phyloP scores from a whole-genome alignment of 2,329 filamentous ascomycete genomes.

The Thielaviopsis euricoi region DNA sequence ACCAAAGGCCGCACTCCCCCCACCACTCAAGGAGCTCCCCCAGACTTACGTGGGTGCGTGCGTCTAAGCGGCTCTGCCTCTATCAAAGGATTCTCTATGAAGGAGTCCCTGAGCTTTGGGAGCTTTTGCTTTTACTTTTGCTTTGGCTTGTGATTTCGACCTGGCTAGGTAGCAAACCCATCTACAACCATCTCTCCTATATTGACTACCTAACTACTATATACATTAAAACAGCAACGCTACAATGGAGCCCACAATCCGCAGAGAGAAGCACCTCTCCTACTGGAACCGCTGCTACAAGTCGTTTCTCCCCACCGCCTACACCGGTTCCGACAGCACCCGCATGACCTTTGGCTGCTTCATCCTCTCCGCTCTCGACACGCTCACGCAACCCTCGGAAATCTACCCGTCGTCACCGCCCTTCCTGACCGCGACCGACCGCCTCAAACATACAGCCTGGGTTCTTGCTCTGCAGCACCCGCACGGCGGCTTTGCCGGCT shows the following conservation, averaged over 20 bases:
- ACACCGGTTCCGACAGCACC: constrained; percentile 78
- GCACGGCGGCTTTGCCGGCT: constrained; percentile 75
- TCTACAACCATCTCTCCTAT: too few relatives aligned
- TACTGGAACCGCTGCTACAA: constrained; percentile 88
- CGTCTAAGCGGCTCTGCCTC: too few relatives aligned
- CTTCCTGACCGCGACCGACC: constrained; percentile 30
- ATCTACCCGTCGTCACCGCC: constrained; percentile 23
- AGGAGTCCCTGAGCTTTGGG: too few relatives aligned
- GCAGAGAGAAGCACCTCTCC: constrained; percentile 57
- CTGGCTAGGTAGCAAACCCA: too few relatives aligned
- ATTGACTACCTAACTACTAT: too few relatives aligned
- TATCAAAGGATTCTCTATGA: too few relatives aligned
- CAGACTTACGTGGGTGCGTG: too few relatives aligned
- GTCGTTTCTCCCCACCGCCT: constrained; percentile 62
- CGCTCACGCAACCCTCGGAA: constrained; percentile 47
- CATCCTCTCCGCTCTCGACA: constrained; percentile 67
- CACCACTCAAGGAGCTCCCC: too few relatives aligned
- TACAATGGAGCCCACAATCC: constrained; percentile 20
- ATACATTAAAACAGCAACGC: too few relatives aligned
- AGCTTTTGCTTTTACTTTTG: too few relatives aligned
- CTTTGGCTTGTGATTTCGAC: too few relatives aligned
- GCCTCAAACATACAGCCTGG: constrained; percentile 46
- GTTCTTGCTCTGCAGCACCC: constrained; percentile 76
- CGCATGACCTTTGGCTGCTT: constrained; percentile 85
- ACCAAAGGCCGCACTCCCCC: too few relatives aligned